Conservation (phyloP, 441 rosid genomes). For the Eutrema salsugineum region DNA sequence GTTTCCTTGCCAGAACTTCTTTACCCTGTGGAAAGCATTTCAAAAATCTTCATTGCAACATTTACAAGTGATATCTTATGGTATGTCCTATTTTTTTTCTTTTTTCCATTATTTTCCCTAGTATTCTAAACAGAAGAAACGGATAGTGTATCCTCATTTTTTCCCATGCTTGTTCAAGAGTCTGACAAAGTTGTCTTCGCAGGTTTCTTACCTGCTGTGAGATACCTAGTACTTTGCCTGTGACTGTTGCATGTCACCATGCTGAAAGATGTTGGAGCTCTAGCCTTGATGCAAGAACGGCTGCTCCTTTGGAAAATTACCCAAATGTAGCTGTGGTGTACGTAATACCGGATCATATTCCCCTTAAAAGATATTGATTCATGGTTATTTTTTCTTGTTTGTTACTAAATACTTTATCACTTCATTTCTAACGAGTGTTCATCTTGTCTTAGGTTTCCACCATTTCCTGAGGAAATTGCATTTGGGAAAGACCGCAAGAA, state of each 20-base stretch:
- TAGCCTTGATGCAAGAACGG: conserved; percentile 54
- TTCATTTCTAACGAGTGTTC: conserved; percentile 12
- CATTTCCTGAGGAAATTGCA: conserved; percentile 82
- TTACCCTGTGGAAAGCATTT: conserved; percentile 62
- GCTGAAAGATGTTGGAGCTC: conserved; percentile 84
- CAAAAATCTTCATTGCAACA: conserved; percentile 73
- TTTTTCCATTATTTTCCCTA: not conserved
- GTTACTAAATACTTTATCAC: not conserved
- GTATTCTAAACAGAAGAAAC: not conserved
- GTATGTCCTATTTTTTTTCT: conserved; percentile 33
- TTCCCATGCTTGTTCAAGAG: conserved; percentile 2
- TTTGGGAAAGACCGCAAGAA: conserved; percentile 81
- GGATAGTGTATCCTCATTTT: not conserved
- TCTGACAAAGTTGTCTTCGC: conserved; percentile 28
- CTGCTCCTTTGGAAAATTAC: conserved; percentile 57
- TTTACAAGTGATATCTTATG: conserved; percentile 84
- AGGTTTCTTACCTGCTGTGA: conserved; percentile 80
- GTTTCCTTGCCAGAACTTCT: conserved; percentile 84
- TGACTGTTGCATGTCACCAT: conserved; percentile 86
- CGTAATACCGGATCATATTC: conserved; percentile 25
- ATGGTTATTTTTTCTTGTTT: not conserved
- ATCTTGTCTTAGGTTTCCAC: conserved; percentile 62
- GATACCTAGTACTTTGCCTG: conserved; percentile 74
- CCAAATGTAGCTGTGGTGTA: conserved; percentile 81
- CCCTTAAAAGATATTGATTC: not conserved